These are phyloP conservation scores for Cytauxzoon felis DNA, from an alignment of 169 alveolate genomes.

Conservation along the genomic window DNA sequence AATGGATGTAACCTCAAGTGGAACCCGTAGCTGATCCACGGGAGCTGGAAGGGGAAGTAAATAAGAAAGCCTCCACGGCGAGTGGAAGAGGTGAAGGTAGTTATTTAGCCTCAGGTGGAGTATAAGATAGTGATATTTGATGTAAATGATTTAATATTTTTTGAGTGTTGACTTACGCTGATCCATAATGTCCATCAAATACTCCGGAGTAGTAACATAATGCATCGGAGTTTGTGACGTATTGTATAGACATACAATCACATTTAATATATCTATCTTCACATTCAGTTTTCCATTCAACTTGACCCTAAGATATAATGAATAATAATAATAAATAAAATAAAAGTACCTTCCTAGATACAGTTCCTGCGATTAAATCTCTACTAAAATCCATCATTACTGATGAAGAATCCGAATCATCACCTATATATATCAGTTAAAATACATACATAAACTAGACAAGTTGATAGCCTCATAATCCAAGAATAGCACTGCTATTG, in stretches of 20 bases:
- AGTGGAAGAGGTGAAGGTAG: too few relatives aligned
- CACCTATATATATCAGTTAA: too few relatives aligned
- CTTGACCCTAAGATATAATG: constrained; percentile 22
- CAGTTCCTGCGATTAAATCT: constrained; percentile 68
- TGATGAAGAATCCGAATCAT: too few relatives aligned
- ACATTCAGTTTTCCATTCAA: constrained; percentile 55
- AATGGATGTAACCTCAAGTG: too few relatives aligned
- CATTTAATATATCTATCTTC: constrained; percentile 73
- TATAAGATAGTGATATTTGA: too few relatives aligned
- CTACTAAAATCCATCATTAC: constrained; percentile 59
- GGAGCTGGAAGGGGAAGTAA: too few relatives aligned
- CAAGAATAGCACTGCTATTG: neutral
- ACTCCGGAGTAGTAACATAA: constrained; percentile 78
- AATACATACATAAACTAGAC: too few relatives aligned
- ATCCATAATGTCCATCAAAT: constrained; percentile 80
- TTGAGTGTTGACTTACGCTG: constrained; percentile 45
- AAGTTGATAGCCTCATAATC: neutral
- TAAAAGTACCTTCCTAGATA: constrained; percentile 45
- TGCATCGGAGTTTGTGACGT: constrained; percentile 68
- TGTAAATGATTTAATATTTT: too few relatives aligned
- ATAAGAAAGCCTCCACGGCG: too few relatives aligned
- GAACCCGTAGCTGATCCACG: too few relatives aligned
- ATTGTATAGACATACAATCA: constrained; percentile 68
- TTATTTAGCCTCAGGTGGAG: too few relatives aligned
- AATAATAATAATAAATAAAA: neutral